phyloP scores from a whole-genome alignment of 129 eudicot species.

The Centrapalus pauciflorus region DNA sequence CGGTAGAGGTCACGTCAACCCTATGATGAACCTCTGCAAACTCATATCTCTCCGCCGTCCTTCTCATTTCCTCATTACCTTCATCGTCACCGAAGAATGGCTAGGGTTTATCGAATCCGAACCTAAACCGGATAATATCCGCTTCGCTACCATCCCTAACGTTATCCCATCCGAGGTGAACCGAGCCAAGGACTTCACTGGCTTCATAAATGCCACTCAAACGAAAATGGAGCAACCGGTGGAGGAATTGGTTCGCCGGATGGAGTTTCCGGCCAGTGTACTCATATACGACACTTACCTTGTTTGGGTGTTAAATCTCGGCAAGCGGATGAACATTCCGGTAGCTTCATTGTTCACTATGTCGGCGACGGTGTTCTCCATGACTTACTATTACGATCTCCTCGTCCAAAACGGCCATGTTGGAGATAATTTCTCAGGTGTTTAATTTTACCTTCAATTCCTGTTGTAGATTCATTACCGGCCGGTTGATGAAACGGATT shows the following conservation, averaged over 20 bases:
- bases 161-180: constrained; percentile 62
- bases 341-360: constrained; percentile 54
- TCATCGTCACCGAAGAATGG: constrained; percentile 79
- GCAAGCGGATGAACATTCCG: constrained; percentile 55
- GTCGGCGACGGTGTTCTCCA: constrained; percentile 47
- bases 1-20: constrained; percentile 75
- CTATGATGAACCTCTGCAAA: constrained; percentile 64
- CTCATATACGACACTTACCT: constrained; percentile 42
- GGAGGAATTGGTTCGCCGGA: constrained; percentile 38
- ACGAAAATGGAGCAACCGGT: constrained; percentile 51
- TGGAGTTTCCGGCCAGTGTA: constrained; percentile 27
- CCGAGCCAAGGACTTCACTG: constrained; percentile 38
- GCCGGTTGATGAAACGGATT: too few species aligned
- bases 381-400: constrained; percentile 38
- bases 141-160: constrained; percentile 52
- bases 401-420: constrained; percentile 39
- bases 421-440: constrained; percentile 34
- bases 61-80: constrained; percentile 32
- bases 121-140: constrained; percentile 32
- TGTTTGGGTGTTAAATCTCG: constrained; percentile 42
- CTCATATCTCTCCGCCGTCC: constrained; percentile 20
- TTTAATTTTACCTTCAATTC: not conserved
- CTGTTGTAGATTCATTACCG: too few species aligned
- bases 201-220: constrained; percentile 36
- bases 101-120: constrained; percentile 46